These are phyloP conservation scores for Tolypocladium tropicale DNA, from an alignment of 2,329 filamentous ascomycete genomes.

Conservation along the genomic window DNA sequence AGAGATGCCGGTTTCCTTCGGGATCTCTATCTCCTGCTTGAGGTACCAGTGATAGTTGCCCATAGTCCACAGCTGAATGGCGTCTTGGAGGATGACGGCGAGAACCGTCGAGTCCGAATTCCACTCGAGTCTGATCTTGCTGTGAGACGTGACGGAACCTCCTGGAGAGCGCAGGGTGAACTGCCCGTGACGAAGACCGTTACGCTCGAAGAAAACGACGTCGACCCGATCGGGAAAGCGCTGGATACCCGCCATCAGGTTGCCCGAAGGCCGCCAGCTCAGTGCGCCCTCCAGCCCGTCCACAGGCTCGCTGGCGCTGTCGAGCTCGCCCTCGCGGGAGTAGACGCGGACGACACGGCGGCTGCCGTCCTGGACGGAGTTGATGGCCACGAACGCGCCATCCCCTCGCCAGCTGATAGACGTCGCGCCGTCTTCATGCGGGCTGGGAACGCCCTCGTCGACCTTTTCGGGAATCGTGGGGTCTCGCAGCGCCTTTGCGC, in stretches of 20 bases:
- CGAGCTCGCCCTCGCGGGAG: slow-evolving; percentile 78
- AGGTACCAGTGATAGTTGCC: slow-evolving; percentile 98
- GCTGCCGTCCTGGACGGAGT: slow-evolving; percentile 56
- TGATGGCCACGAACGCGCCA: slow-evolving; percentile 82
- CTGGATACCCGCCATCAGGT: slow-evolving; percentile 81
- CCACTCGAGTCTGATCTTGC: slow-evolving; percentile 64
- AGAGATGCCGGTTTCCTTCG: slow-evolving; percentile 23
- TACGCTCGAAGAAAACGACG: slow-evolving; percentile 92
- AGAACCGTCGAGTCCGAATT: slow-evolving; percentile 88
- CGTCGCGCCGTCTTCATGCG: slow-evolving; percentile 59
- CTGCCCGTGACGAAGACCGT: slow-evolving; percentile 92
- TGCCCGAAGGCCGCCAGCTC: slow-evolving; percentile 87
- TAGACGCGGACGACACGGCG: slow-evolving; percentile 83
- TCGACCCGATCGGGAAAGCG: slow-evolving; percentile 58
- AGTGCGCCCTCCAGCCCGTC: slow-evolving; percentile 79
- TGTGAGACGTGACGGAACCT: slow-evolving; percentile 42
- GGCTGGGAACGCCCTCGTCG: slow-evolving; percentile 69
- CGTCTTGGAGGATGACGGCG: slow-evolving; percentile 64
- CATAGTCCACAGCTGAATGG: slow-evolving; percentile 91
- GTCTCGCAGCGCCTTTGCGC: slow-evolving; percentile 77
- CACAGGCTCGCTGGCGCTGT: slow-evolving; percentile 90
- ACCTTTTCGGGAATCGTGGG: slow-evolving; percentile 91
- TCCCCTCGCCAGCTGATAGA: slow-evolving; percentile 91
- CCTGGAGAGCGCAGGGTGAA: slow-evolving; percentile 67
- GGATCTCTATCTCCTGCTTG: slow-evolving; percentile 84